Conservation (phyloP, 2,329 filamentous ascomycete genomes). For the Penicillium sp. region DNA sequence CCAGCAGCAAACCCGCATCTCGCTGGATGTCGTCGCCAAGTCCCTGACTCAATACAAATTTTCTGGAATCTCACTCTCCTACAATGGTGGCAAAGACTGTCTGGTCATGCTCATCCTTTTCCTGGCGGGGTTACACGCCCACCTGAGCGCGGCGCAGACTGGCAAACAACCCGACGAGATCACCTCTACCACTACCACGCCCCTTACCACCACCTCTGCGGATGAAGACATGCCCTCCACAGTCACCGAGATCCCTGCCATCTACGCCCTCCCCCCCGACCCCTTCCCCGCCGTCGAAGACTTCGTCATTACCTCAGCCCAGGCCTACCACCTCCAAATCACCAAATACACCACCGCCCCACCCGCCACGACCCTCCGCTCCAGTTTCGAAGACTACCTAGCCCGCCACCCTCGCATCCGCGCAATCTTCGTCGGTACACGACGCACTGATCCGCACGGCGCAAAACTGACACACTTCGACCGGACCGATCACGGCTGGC, state of each 20-base stretch:
- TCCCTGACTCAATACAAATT: conserved; percentile 77
- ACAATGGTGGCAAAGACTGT: conserved; percentile 98
- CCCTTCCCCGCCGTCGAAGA: conserved; percentile 84
- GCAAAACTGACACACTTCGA: conserved; percentile 79
- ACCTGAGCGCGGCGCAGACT: conserved; percentile 42
- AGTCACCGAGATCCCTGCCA: conserved; percentile 65
- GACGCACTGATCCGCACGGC: conserved; percentile 90
- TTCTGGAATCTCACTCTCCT: conserved; percentile 82
- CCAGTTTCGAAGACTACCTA: conserved; percentile 78
- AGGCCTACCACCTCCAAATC: conserved; percentile 74
- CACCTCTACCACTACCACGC: neutral
- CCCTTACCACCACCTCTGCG: neutral
- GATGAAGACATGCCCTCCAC: conserved; percentile 27
- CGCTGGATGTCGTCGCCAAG: conserved; percentile 73
- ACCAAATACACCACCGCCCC: conserved; percentile 70
- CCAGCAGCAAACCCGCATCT: conserved; percentile 73
- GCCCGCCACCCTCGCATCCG: conserved; percentile 57
- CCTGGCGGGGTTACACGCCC: conserved; percentile 63
- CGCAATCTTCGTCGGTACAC: conserved; percentile 84
- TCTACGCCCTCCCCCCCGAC: conserved; percentile 85
- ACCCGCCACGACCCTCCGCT: conserved; percentile 64
- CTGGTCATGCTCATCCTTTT: conserved; percentile 88
- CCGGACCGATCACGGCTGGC: conserved; percentile 86
- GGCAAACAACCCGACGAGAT: neutral
- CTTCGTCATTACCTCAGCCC: conserved; percentile 72